phyloP scores from a whole-genome alignment of 257 asterid genomes.

The Nemophila menziesii region DNA sequence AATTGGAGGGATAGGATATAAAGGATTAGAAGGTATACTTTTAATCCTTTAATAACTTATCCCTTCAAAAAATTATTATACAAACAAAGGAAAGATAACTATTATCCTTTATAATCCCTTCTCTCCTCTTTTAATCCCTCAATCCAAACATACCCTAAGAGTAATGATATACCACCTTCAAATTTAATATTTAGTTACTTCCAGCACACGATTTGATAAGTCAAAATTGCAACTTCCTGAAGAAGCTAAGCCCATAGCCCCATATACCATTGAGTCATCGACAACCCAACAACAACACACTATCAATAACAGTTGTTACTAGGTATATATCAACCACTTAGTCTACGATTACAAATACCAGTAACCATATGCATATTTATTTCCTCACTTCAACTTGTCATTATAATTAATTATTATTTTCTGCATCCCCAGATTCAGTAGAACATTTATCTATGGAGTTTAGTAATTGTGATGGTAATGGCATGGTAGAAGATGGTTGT shows the following conservation, averaged over 20 bases:
- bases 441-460: not conserved
- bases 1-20: no score
- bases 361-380: not conserved
- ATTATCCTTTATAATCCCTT: no score
- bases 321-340: not conserved
- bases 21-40: no score
- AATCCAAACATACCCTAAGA: no score
- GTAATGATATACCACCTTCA: no score
- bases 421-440: not conserved
- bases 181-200: constrained; percentile 4
- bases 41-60: no score
- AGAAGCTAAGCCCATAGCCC: constrained; percentile 11
- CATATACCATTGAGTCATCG: no score
- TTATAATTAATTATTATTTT: no score
- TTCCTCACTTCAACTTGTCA: not conserved
- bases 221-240: constrained; percentile 7
- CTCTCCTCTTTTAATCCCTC: no score
- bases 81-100: no score
- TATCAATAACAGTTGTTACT: not conserved
- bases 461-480: not conserved
- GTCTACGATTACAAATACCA: not conserved
- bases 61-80: no score
- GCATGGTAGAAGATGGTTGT: constrained; percentile 12
- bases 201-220: constrained; percentile 5
- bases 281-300: not conserved